phyloP scores from a whole-genome alignment of 1,139 yeast species.

The Diutina sp. region DNA sequence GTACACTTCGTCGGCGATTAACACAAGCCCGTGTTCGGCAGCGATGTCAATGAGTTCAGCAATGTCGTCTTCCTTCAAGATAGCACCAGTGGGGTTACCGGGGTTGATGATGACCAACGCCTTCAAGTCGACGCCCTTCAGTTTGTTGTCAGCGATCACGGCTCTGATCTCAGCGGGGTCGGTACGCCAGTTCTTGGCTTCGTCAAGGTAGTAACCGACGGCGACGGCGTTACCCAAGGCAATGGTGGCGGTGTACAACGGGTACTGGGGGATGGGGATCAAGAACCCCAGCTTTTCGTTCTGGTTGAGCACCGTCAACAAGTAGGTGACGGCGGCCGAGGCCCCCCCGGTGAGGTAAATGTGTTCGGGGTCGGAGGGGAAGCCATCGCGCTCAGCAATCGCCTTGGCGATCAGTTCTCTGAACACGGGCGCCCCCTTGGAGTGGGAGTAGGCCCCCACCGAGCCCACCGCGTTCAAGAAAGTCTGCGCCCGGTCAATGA shows the following conservation, averaged over 20 bases:
- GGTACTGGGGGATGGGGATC: conserved; percentile 96
- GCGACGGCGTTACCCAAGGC: conserved; percentile 73
- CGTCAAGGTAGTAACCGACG: conserved; percentile 80
- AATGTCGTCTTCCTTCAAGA: conserved; percentile 53
- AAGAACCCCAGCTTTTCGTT: conserved; percentile 69
- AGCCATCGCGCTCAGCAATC: conserved; percentile 57
- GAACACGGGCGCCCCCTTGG: conserved; percentile 70
- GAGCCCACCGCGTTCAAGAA: conserved; percentile 60
- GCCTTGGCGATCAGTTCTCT: conserved; percentile 73
- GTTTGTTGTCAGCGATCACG: conserved; percentile 37
- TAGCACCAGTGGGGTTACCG: conserved; percentile 95
- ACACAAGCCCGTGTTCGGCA: conserved; percentile 69
- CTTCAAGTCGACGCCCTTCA: conserved; percentile 51
- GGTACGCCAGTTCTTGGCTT: conserved; percentile 72
- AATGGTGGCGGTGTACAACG: conserved; percentile 85
- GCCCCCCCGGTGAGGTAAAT: conserved; percentile 90
- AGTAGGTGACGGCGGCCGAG: conserved; percentile 72
- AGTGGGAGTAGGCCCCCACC: conserved; percentile 87
- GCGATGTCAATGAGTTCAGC: conserved; percentile 63
- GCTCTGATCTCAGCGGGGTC: conserved; percentile 52
- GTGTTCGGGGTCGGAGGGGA: conserved; percentile 46
- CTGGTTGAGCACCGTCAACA: conserved; percentile 56
- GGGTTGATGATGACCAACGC: conserved; percentile 92
- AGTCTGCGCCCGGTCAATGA: conserved; percentile 51
- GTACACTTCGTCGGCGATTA: conserved; percentile 97